A percentile compares a stretch with the other conserved stretches of the same genome.
Conservation (phyloP, 768 basidiomycete species). For the Lepiota brunneoincarnata region DNA sequence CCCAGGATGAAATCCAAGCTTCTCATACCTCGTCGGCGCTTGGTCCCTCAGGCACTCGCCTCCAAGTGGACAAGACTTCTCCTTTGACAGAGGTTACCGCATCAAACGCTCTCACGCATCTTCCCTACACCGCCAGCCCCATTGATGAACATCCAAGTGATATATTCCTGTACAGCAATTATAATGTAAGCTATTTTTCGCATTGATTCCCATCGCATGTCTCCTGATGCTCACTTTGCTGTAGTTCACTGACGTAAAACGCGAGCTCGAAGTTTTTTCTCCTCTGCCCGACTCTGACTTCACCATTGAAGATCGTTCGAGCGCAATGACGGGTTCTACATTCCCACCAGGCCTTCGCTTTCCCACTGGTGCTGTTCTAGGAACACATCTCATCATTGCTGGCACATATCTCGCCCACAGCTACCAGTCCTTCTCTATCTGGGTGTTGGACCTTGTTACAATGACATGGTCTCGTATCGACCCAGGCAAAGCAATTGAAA, state of each 20-base stretch:
- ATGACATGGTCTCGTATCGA: conserved; percentile 90
- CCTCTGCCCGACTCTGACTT: conserved; percentile 77
- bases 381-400: conserved; percentile 88
- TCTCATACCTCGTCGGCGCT: conserved; percentile 39
- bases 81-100: conserved; percentile 49
- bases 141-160: conserved; percentile 79
- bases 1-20: conserved; percentile 55
- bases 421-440: conserved; percentile 93
- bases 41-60: conserved; percentile 58
- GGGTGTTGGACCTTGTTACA: conserved; percentile 83
- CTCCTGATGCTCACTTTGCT: conserved; percentile 10
- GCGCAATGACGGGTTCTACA: conserved; percentile 73
- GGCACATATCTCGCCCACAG: conserved; percentile 95
- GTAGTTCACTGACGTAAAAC: conserved; percentile 92
- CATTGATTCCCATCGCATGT: conserved; percentile 3
- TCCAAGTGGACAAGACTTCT: conserved; percentile 43
- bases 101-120: conserved; percentile 59
- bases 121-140: conserved; percentile 74
- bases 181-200: conserved; percentile 65
- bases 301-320: conserved; percentile 75
- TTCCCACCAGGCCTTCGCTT: conserved; percentile 96
- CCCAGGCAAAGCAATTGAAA: conserved; percentile 78
- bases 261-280: conserved; percentile 90
- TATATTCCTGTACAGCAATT: conserved; percentile 92
- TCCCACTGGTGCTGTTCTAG: conserved; percentile 90